These are phyloP conservation scores for Nemophila menziesii DNA, from an alignment of 257 asterid species.

Conservation along the genomic window DNA sequence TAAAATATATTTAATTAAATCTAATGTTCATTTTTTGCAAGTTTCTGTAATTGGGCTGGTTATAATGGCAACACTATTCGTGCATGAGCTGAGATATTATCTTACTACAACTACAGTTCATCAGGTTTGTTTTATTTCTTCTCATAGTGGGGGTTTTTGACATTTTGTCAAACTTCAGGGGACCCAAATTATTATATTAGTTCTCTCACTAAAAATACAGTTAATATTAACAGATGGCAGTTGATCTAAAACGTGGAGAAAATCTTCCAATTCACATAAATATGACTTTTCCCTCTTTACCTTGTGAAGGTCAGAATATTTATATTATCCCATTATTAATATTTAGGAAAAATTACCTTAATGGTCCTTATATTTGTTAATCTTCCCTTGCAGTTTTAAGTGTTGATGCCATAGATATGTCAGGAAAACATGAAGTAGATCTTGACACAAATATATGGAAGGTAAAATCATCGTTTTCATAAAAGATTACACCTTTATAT, in stretches of 20 bases:
- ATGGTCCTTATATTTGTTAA: background rate
- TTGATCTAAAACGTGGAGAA: conserved; percentile 90
- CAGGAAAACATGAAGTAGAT: conserved; percentile 99
- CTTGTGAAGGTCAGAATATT: conserved; percentile 81
- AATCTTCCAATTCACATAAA: conserved; percentile 94
- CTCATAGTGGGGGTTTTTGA: conserved; percentile 1
- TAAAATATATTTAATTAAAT: conserved; percentile 21
- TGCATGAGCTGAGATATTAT: conserved; percentile 85
- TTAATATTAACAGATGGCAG: conserved; percentile 65
- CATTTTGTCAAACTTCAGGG: background rate
- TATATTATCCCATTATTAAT: conserved; percentile 9
- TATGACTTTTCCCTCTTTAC: conserved; percentile 92
- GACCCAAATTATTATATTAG: background rate
- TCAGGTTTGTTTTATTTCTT: conserved; percentile 46
- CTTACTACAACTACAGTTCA: conserved; percentile 73
- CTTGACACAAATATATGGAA: conserved; percentile 99
- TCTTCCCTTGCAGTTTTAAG: conserved; percentile 56
- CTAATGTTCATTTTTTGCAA: conserved; percentile 12
- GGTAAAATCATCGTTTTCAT: conserved; percentile 27
- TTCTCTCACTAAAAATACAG: conserved; percentile 3
- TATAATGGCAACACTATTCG: conserved; percentile 80
- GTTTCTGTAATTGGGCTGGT: conserved; percentile 81
- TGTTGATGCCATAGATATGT: conserved; percentile 94
- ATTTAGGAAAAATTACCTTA: conserved; percentile 1
- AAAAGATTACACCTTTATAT: too few species aligned